Percentiles rank a stretch among this genome's conserved stretches.
Conservation (phyloP, 257 asterid species). For the Nicotiana otophora region DNA sequence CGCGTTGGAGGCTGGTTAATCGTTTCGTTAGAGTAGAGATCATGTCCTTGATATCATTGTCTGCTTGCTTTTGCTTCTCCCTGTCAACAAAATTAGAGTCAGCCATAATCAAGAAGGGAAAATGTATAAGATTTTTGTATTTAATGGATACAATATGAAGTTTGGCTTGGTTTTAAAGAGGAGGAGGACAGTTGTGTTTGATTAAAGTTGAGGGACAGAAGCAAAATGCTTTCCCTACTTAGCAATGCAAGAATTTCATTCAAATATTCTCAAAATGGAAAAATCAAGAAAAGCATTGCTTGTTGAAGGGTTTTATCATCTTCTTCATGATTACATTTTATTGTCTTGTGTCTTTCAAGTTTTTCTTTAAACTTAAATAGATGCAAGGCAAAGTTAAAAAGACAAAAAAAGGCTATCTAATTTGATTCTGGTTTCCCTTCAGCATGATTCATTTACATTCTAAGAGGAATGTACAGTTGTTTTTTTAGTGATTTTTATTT, state of each 20-base stretch:
- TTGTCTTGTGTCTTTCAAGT: conserved; percentile 13
- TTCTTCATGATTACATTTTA: background rate
- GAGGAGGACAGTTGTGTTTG: background rate
- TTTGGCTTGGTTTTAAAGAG: conserved; percentile 23
- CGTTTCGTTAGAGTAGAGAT: conserved; percentile 57
- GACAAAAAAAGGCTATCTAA: background rate
- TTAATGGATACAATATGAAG: conserved; percentile 1
- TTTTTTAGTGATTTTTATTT: background rate
- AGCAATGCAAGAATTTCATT: conserved; percentile 35
- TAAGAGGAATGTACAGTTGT: background rate
- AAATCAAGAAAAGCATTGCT: conserved; percentile 38
- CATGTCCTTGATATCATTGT: conserved; percentile 53
- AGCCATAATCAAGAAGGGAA: conserved; percentile 17
- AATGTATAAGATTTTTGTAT: background rate
- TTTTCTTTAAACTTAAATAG: background rate
- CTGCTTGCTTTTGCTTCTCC: conserved; percentile 40
- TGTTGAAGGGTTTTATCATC: conserved; percentile 27
- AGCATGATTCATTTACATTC: background rate
- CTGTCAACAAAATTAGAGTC: conserved; percentile 21
- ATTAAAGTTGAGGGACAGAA: conserved; percentile 15
- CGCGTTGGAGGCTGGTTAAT: conserved; percentile 36
- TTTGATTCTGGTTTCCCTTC: background rate
- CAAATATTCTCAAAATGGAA: background rate
- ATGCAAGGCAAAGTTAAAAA: background rate
- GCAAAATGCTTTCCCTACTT: conserved; percentile 20